These are phyloP conservation scores for Talaromyces sp. DNA, from an alignment of 2,329 filamentous ascomycete genomes.

Conservation along the genomic window DNA sequence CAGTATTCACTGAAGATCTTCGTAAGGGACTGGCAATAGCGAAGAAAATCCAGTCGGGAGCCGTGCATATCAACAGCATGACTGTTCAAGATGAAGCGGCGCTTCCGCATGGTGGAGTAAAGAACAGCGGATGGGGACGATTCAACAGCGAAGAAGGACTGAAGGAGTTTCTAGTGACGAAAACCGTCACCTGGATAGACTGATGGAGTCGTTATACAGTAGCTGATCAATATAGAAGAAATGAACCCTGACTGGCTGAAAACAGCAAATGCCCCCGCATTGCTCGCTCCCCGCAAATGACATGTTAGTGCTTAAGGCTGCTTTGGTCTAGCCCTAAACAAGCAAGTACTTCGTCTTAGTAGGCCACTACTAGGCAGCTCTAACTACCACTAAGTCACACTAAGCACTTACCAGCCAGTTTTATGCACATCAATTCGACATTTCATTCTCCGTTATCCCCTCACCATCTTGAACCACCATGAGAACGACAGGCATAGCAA, in stretches of 20 bases:
- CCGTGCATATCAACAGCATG: constrained; percentile 62
- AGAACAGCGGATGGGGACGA: constrained; percentile 57
- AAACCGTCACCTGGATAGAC: constrained; percentile 45
- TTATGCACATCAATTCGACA: neutral
- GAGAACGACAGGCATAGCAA: neutral
- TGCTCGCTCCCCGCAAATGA: neutral
- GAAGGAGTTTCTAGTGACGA: constrained; percentile 57
- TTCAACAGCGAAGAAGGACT: constrained; percentile 52
- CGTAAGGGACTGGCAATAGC: constrained; percentile 56
- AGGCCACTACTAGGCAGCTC: neutral
- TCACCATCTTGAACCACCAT: neutral
- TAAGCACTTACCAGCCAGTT: neutral
- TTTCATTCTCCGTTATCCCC: neutral
- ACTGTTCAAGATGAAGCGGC: constrained; percentile 59
- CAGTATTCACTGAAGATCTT: constrained; percentile 44
- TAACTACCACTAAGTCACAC: neutral
- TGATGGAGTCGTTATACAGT: neutral
- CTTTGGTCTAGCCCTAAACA: neutral
- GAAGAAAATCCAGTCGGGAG: constrained; percentile 59
- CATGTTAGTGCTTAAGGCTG: neutral
- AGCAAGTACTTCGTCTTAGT: neutral
- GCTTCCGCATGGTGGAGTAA: constrained; percentile 61
- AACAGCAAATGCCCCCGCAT: neutral
- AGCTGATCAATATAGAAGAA: neutral
- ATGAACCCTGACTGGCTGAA: neutral